Evolutionary conservation across 148 eudicot genomes (phyloP).

Genomic region (Suaeda aralocaspica): DNA sequence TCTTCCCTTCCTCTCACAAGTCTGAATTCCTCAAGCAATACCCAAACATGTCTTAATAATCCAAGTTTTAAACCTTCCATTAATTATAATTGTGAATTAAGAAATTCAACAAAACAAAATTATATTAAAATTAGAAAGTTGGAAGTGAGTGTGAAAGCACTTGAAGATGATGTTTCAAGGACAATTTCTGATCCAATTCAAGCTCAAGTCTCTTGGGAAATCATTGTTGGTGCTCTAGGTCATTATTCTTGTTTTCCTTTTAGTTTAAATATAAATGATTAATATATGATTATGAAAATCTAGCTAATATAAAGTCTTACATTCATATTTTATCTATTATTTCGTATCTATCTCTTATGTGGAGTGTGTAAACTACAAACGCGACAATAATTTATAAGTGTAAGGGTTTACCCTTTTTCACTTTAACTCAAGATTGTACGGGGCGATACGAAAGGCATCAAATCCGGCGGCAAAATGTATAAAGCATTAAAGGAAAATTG

Average conservation of each 20-base stretch:
- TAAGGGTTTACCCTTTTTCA: too few species aligned
- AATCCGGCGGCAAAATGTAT: too few species aligned
- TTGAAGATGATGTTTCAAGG: constrained; percentile 27
- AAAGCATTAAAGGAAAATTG: too few species aligned
- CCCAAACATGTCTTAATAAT: constrained; percentile 4
- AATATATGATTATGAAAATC: too few species aligned
- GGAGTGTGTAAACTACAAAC: too few species aligned
- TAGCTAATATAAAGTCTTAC: too few species aligned
- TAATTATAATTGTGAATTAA: background rate
- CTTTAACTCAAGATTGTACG: too few species aligned
- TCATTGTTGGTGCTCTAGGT: constrained; percentile 66
- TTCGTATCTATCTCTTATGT: too few species aligned
- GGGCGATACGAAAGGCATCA: too few species aligned
- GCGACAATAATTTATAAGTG: too few species aligned
- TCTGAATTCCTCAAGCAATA: background rate
- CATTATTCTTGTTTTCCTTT: background rate
- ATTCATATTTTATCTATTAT: too few species aligned
- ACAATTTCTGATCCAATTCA: constrained; percentile 33
- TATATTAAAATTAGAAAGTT: background rate
- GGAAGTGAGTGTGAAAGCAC: constrained; percentile 12
- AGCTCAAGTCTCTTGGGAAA: constrained; percentile 63
- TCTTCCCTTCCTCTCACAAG: background rate
- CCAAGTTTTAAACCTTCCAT: background rate
- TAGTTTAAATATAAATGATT: background rate
- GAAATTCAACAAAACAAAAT: background rate